Percentiles rank a stretch among this genome's conserved stretches.
Conservation (phyloP, 176 grass and related monocot genomes). For the Eremochloa ophiuroides region DNA sequence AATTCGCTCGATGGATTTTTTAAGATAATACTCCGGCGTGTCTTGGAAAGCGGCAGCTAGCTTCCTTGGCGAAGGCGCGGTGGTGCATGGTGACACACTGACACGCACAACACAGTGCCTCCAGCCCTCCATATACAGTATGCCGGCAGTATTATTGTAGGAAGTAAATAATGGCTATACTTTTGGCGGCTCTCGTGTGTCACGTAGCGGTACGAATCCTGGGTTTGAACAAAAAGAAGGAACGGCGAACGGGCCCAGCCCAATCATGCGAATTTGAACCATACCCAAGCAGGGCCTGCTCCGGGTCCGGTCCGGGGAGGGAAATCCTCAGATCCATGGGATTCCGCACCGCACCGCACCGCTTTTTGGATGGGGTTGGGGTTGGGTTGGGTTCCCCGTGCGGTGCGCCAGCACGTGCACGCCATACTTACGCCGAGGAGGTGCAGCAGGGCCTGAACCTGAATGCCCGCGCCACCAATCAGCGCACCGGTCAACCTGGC, state of each 20-base stretch:
- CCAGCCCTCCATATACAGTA: no score
- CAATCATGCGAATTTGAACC: neutral
- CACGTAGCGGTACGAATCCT: neutral
- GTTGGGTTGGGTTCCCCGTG: neutral
- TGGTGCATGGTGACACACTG: no score
- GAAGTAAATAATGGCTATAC: neutral
- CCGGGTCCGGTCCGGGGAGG: neutral
- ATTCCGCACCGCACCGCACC: neutral
- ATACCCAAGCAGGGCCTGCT: no score
- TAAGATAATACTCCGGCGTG: no score
- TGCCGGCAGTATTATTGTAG: neutral
- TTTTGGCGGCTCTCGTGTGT: neutral
- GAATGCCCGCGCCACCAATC: neutral
- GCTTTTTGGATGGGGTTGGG: neutral
- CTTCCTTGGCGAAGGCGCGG: no score
- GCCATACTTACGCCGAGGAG: neutral
- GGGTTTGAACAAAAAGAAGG: neutral
- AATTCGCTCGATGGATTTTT: no score
- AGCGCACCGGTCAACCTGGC: neutral
- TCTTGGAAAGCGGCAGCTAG: no score
- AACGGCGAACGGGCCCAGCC: neutral
- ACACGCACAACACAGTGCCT: no score
- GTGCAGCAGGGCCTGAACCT: neutral
- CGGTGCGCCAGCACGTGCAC: neutral
- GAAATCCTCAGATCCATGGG: neutral